phyloP scores from a whole-genome alignment of 192 early-diverging fungal genomes.

The Helicostylum pulchrum region DNA sequence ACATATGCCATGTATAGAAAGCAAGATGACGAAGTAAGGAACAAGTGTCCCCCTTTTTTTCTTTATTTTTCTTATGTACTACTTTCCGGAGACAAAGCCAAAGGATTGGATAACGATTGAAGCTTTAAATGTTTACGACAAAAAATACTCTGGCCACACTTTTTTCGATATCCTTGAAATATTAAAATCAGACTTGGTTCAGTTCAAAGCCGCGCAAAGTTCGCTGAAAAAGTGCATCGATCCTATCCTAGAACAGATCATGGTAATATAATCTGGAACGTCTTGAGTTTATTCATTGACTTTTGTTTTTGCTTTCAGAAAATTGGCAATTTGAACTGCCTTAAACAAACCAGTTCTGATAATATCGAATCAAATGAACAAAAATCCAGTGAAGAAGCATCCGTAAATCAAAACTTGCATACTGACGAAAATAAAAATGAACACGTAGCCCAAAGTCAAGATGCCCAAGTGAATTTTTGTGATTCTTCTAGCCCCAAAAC shows the following conservation, averaged over 20 bases:
- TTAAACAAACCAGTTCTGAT: conserved; percentile 5
- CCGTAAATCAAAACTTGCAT: conserved; percentile 3
- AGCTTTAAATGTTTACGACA: conserved; percentile 13
- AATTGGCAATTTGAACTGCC: conserved; percentile 6
- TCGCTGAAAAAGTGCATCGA: conserved; percentile 8
- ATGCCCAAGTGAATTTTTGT: conserved; percentile 5
- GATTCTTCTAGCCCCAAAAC: conserved; percentile 5
- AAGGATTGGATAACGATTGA: conserved; percentile 7
- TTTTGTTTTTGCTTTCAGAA: conserved; percentile 9
- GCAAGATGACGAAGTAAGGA: too few relatives aligned
- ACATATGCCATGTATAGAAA: too few relatives aligned
- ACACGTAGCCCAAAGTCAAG: conserved; percentile 1
- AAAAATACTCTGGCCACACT: conserved; percentile 5
- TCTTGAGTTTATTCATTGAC: conserved; percentile 3
- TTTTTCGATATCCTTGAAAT: conserved; percentile 10
- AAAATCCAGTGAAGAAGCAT: neutral
- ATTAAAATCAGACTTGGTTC: conserved; percentile 13
- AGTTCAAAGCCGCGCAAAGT: conserved; percentile 8
- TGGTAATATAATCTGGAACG: conserved; percentile 1
- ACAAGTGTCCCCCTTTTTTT: neutral
- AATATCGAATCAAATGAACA: conserved; percentile 6
- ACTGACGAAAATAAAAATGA: neutral
- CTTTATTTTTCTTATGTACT: neutral
- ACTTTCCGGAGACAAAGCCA: conserved; percentile 9
- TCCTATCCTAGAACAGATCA: conserved; percentile 7